Evolutionary conservation across 352 stramenopile species (phyloP), one percentile per base, ranked within the genome.

Genomic region (Lagenidium giganteum): DNA sequence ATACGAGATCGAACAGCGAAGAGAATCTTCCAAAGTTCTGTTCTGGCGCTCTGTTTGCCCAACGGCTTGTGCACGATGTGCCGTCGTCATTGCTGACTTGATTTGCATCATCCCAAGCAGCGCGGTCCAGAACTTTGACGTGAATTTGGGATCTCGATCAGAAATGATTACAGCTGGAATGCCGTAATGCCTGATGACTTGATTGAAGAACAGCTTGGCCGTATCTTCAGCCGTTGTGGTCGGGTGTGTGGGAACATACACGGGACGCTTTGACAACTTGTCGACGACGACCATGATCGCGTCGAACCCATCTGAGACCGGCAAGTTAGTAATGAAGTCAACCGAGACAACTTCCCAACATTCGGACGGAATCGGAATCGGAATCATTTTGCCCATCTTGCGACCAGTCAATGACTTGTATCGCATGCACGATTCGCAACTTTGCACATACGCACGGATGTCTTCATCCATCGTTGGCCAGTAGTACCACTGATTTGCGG

Each of bases 141-240:
- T 67, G 43, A 63, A 62, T 24, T 49, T 58, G 12, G 33, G 11
- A 25, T 57, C 54, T 26, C 53, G 29, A 23, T 62, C 47, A 17
- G 36, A 57, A 1, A 65, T 37, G 27, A 65, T 52, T 3, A 18
- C 28, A 8, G 22, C 2, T 3, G 48, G 54, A 36, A 53, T n/a
- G 14, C 44, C 36, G n/a, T 61, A 33, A 21, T 56, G 29, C 14
- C 46, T 32, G 6, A 62, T 37, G n/a, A 57, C 47, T 2, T 22
- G 8, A 20, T 62, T 47, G 21, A 62, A 57, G 37, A 56, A 62
- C 0, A 57, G 1, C 2, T 25, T 3, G 8, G 47, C 53, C 8
- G 23, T 45, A 8, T 51, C 47, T 17, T 9, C 17, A 1, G 45
- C 44, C 2, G 13, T 29, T 17, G 38, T 36, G 2, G 17, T 47